Conservation (phyloP, 129 eudicot species). For the Flaveria sonorensis region DNA sequence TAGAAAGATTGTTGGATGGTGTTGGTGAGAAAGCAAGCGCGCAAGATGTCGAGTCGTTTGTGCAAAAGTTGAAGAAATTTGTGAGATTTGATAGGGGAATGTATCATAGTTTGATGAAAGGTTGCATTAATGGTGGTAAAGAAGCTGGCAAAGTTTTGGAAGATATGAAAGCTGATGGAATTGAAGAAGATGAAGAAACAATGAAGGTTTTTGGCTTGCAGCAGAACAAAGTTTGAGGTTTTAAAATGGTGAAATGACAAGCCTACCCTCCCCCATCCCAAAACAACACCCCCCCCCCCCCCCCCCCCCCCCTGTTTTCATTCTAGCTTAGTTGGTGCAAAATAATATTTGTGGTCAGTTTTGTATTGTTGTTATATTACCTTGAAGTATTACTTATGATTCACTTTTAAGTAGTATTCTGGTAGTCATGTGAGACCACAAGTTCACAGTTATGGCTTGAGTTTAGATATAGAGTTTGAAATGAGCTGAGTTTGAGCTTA, state of each 20-base stretch:
- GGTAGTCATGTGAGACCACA: too few species aligned
- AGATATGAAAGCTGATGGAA: conserved; percentile 57
- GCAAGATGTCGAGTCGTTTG: conserved; percentile 43
- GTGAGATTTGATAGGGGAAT: conserved; percentile 46
- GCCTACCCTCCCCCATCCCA: conserved; percentile 7
- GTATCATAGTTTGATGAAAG: conserved; percentile 56
- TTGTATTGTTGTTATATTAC: background rate
- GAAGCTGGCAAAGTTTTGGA: conserved; percentile 43
- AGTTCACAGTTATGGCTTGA: too few species aligned
- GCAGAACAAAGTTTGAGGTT: conserved; percentile 18
- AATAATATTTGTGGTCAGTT: background rate
- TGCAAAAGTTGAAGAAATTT: conserved; percentile 40
- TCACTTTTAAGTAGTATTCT: too few species aligned
- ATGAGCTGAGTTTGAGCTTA: too few species aligned
- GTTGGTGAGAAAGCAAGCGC: conserved; percentile 47
- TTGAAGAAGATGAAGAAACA: conserved; percentile 57
- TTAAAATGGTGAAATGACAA: conserved; percentile 26
- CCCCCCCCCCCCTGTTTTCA: background rate
- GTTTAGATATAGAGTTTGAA: too few species aligned
- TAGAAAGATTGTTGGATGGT: conserved; percentile 36
- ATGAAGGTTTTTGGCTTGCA: conserved; percentile 40
- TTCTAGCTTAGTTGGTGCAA: background rate
- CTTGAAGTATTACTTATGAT: background rate
- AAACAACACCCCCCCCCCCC: background rate
- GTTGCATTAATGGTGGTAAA: conserved; percentile 46